Conservation (phyloP, 495 filamentous ascomycete species). For the Talaromyces borbonicus region DNA sequence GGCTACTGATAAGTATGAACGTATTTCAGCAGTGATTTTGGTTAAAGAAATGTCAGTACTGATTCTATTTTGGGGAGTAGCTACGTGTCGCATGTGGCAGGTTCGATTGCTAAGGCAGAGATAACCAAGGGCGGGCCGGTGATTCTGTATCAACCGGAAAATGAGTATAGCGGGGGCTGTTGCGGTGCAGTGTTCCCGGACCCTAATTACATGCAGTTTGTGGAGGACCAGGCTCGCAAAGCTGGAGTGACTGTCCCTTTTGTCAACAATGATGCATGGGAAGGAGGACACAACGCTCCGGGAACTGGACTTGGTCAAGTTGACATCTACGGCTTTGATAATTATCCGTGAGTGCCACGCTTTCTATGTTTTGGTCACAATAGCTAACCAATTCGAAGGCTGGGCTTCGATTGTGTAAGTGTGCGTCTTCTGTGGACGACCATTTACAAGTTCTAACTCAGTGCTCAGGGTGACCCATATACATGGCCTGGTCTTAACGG, state of each 20-base stretch:
- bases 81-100: conserved; percentile 44
- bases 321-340: conserved; percentile 71
- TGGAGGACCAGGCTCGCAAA: conserved; percentile 56
- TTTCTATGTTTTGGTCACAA: neutral
- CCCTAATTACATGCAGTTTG: conserved; percentile 54
- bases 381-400: conserved; percentile 13
- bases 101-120: conserved; percentile 60
- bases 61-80: conserved; percentile 24
- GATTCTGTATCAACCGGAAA: conserved; percentile 70
- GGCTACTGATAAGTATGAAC: conserved; percentile 48
- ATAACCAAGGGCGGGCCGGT: conserved; percentile 72
- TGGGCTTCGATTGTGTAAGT: conserved; percentile 49
- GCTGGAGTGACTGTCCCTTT: conserved; percentile 67
- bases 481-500: conserved; percentile 34
- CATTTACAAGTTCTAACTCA: conserved; percentile 8
- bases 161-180: conserved; percentile 53
- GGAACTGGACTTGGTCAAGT: conserved; percentile 51
- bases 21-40: neutral
- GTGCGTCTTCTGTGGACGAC: neutral
- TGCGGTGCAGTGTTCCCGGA: conserved; percentile 42
- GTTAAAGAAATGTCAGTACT: conserved; percentile 29
- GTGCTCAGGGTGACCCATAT: conserved; percentile 26
- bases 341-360: conserved; percentile 42
- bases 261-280: conserved; percentile 61
- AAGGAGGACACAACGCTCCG: conserved; percentile 51